Evolutionary conservation across 2,329 filamentous ascomycete genomes (phyloP).

Genomic region (Aureobasidium leucospermi): DNA sequence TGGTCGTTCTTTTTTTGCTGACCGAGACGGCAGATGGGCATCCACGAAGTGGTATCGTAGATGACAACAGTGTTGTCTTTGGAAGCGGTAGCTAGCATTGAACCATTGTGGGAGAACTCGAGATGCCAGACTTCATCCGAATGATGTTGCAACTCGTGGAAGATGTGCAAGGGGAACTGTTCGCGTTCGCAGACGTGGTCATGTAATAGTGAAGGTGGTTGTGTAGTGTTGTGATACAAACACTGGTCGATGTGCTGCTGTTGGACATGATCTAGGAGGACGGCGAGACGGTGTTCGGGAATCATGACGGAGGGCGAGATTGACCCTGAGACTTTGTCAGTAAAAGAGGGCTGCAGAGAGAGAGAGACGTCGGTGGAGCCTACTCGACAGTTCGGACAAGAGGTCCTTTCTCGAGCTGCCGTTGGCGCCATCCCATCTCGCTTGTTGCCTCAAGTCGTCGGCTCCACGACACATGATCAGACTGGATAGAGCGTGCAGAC

Average conservation of each 20-base stretch:
- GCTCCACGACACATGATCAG: conserved; percentile 80
- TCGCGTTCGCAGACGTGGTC: conserved; percentile 77
- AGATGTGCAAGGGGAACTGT: conserved; percentile 68
- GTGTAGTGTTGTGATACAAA: conserved; percentile 76
- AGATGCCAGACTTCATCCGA: conserved; percentile 85
- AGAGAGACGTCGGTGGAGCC: conserved; percentile 26
- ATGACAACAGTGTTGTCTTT: conserved; percentile 68
- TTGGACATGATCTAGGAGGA: conserved; percentile 76
- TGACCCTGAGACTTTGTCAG: conserved; percentile 50
- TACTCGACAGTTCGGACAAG: conserved; percentile 77
- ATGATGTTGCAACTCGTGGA: conserved; percentile 65
- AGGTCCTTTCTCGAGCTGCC: conserved; percentile 67
- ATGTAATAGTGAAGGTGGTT: conserved; percentile 75
- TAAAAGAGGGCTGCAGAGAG: neutral
- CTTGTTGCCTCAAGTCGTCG: conserved; percentile 67
- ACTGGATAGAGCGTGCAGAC: conserved; percentile 77
- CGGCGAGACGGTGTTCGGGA: conserved; percentile 78
- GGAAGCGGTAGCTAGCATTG: conserved; percentile 73
- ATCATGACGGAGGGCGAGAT: conserved; percentile 98
- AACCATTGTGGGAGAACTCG: conserved; percentile 81
- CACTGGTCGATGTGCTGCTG: conserved; percentile 75
- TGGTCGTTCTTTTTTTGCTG: conserved; percentile 44
- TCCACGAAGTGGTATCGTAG: conserved; percentile 69
- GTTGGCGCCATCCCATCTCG: conserved; percentile 76
- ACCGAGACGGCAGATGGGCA: conserved; percentile 52